These are phyloP conservation scores for Trichoderma asperelloides DNA, from an alignment of 495 filamentous ascomycete species.

Conservation along the genomic window DNA sequence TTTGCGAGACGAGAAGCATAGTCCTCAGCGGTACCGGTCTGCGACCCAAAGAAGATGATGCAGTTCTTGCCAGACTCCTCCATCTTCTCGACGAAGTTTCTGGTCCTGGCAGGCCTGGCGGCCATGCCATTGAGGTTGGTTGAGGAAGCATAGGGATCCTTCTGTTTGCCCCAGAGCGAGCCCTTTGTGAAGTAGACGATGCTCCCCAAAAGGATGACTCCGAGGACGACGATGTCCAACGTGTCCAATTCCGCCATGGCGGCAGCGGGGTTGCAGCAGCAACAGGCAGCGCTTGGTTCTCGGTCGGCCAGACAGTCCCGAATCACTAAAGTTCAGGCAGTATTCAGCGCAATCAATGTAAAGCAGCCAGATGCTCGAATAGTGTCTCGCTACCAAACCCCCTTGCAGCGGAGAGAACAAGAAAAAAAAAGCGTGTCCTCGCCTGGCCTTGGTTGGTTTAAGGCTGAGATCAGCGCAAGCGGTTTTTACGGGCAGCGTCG, in stretches of 20 bases:
- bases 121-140: constrained; percentile 60
- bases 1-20: constrained; percentile 97
- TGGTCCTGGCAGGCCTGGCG: constrained; percentile 74
- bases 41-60: constrained; percentile 95
- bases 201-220: constrained; percentile 72
- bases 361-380: neutral
- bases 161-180: constrained; percentile 75
- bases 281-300: neutral
- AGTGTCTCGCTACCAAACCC: neutral
- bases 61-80: constrained; percentile 93
- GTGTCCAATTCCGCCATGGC: constrained; percentile 94
- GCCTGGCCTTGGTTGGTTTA: neutral
- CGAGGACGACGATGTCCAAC: constrained; percentile 85
- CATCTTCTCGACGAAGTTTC: constrained; percentile 93
- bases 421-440: neutral
- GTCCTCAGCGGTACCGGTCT: constrained; percentile 97
- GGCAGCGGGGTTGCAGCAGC: constrained; percentile 11
- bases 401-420: neutral
- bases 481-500: neutral
- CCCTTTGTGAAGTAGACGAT: constrained; percentile 97
- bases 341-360: neutral
- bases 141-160: constrained; percentile 71
- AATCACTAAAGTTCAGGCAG: no score
- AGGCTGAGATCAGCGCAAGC: neutral
- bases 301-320: no score